phyloP scores from a whole-genome alignment of 495 filamentous ascomycete genomes.

The Xylaria curta region DNA sequence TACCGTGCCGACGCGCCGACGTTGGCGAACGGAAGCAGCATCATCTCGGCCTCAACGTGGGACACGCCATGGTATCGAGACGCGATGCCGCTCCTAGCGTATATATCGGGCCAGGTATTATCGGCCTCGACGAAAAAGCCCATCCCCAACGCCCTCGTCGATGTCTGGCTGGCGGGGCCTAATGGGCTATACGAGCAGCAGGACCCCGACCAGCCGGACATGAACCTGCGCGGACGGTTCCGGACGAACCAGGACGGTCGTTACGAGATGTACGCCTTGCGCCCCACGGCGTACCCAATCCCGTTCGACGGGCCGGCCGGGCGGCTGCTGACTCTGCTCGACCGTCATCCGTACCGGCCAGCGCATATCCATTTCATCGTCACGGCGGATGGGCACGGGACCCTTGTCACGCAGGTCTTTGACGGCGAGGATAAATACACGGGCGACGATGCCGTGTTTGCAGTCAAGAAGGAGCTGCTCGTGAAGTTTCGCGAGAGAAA shows the following conservation, averaged over 20 bases:
- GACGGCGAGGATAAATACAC: conserved; percentile 69
- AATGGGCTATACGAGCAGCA: conserved; percentile 85
- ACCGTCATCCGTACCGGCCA: conserved; percentile 74
- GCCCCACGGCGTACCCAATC: conserved; percentile 75
- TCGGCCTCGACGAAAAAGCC: conserved; percentile 63
- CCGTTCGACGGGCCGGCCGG: conserved; percentile 68
- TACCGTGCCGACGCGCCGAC: conserved; percentile 73
- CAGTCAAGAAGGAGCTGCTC: conserved; percentile 75
- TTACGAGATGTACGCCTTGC: conserved; percentile 71
- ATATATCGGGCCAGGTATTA: conserved; percentile 68
- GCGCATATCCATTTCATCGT: conserved; percentile 80
- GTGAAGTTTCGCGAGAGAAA: conserved; percentile 68
- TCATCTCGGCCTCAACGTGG: conserved; percentile 47
- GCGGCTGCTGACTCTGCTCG: conserved; percentile 61
- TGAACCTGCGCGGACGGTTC: conserved; percentile 77
- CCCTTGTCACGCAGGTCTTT: conserved; percentile 77
- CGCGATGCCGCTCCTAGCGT: conserved; percentile 61
- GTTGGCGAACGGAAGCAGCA: conserved; percentile 67
- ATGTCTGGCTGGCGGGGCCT: conserved; percentile 78
- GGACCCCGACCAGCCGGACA: conserved; percentile 71
- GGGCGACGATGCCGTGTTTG: conserved; percentile 73
- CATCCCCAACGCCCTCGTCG: conserved; percentile 67
- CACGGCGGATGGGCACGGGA: conserved; percentile 47
- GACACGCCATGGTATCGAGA: conserved; percentile 45
- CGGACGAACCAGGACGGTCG: conserved; percentile 67